A percentile compares a stretch with the other conserved stretches of the same genome.
Conservation (phyloP, 129 eudicot genomes). For the Helichrysum umbraculigerum region DNA sequence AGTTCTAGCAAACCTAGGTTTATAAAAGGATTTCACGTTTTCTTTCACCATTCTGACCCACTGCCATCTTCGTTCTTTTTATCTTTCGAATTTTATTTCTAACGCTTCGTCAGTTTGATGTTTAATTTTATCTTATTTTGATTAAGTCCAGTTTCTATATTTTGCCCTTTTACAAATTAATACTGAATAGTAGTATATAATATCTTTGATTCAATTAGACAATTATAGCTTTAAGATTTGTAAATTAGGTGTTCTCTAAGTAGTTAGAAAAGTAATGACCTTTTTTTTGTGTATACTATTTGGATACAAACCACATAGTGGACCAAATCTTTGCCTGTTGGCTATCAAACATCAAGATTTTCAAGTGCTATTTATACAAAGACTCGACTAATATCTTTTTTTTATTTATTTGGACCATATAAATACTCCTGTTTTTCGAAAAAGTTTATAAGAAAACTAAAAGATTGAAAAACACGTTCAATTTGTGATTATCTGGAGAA, state of each 20-base stretch:
- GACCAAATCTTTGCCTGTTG: conserved; percentile 22
- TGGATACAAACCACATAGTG: conserved; percentile 33
- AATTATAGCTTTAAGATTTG: not conserved
- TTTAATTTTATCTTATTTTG: too few species aligned
- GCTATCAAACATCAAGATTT: conserved; percentile 22
- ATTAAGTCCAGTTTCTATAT: too few species aligned
- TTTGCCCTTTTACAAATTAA: not conserved
- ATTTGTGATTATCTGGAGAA: too few species aligned
- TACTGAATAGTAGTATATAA: not conserved
- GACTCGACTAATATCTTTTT: too few species aligned
- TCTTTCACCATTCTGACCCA: too few species aligned
- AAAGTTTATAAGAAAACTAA: too few species aligned
- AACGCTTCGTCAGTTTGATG: too few species aligned
- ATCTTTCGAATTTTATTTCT: too few species aligned
- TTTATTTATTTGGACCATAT: not conserved
- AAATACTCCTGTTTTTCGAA: not conserved
- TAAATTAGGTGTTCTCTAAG: not conserved
- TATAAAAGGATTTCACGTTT: too few species aligned
- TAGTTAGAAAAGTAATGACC: not conserved
- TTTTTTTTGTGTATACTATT: not conserved
- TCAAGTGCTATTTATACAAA: not conserved
- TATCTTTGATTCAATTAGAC: not conserved
- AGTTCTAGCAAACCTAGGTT: too few species aligned
- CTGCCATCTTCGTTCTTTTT: too few species aligned
- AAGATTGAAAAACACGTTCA: too few species aligned